A percentile compares a stretch with the other conserved stretches of the same genome.
Conservation (phyloP, 2,329 filamentous ascomycete genomes). For the Penicillium thymicola region DNA sequence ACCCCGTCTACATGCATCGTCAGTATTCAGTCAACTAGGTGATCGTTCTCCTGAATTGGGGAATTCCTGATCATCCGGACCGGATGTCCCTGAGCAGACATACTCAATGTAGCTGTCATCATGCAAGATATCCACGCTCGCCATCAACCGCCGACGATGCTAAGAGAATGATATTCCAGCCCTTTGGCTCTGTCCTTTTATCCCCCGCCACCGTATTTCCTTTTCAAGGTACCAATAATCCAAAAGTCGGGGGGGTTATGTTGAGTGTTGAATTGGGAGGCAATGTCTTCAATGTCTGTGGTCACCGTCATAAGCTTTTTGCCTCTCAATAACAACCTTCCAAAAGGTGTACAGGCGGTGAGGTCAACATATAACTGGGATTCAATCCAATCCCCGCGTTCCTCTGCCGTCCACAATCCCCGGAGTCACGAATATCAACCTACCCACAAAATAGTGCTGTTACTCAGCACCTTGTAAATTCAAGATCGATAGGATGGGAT, state of each 20-base stretch:
- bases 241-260: not conserved
- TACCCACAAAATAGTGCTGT: slow-evolving; percentile 23
- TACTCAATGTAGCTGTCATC: slow-evolving; percentile 46
- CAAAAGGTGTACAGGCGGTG: not conserved
- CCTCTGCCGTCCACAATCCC: slow-evolving; percentile 20
- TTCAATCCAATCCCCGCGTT: slow-evolving; percentile 4
- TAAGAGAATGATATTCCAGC: slow-evolving; percentile 16
- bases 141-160: slow-evolving; percentile 29
- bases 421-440: slow-evolving; percentile 17
- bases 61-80: slow-evolving; percentile 9
- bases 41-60: slow-evolving; percentile 11
- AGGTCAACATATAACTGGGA: slow-evolving; percentile 1
- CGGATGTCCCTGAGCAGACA: slow-evolving; percentile 26
- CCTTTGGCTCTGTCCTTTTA: slow-evolving; percentile 17
- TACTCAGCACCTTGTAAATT: slow-evolving; percentile 11
- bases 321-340: not conserved
- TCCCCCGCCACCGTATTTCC: slow-evolving; percentile 16
- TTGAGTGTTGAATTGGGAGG: slow-evolving; percentile 5
- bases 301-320: not conserved
- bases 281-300: slow-evolving; percentile 5
- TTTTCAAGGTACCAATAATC: slow-evolving; percentile 10
- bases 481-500: not conserved
- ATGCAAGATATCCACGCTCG: slow-evolving; percentile 31
- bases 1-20: slow-evolving; percentile 44
- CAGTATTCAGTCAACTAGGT: slow-evolving; percentile 36